A percentile compares a stretch with the other conserved stretches of the same genome.
phyloP scores from a whole-genome alignment of 805 yeast species.

The Myxozyma monticola region DNA sequence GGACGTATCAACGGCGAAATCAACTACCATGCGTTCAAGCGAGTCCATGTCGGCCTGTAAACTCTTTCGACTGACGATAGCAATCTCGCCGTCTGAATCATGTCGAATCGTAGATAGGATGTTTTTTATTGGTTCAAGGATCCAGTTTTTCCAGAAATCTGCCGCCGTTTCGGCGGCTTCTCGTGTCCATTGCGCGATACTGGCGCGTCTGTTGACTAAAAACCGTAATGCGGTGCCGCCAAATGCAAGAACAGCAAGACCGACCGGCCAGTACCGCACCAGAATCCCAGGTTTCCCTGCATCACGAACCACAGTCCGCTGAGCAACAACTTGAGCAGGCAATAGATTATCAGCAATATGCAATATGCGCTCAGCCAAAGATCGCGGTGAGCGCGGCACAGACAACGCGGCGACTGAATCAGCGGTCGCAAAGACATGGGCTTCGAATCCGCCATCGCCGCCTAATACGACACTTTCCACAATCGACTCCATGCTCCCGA shows the following conservation, averaged over 20 bases:
- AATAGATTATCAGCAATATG: conserved; percentile 13
- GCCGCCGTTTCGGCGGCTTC: conserved; percentile 44
- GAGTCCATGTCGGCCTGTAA: conserved; percentile 75
- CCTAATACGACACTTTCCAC: conserved; percentile 2
- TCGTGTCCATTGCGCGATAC: conserved; percentile 55
- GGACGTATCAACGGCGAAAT: conserved; percentile 52
- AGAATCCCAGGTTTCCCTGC: conserved; percentile 44
- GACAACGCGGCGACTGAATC: too few relatives aligned
- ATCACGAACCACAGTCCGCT: conserved; percentile 2
- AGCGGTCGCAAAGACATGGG: conserved; percentile 6
- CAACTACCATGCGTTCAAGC: conserved; percentile 83
- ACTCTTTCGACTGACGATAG: conserved; percentile 77
- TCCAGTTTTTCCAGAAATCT: conserved; percentile 82
- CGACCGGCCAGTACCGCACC: conserved; percentile 67
- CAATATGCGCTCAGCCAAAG: conserved; percentile 26
- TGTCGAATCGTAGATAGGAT: conserved; percentile 80
- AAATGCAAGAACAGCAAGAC: conserved; percentile 45
- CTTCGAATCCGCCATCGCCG: conserved; percentile 12
- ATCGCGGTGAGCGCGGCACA: conserved; percentile 8
- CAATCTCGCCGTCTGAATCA: conserved; percentile 70
- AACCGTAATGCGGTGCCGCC: conserved; percentile 49
- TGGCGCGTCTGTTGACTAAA: conserved; percentile 52
- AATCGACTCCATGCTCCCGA: conserved; percentile 22
- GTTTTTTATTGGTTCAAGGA: conserved; percentile 68
- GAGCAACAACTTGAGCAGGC: conserved; percentile 26